phyloP scores from a whole-genome alignment of 805 yeast species.

The Candida caryicola region DNA sequence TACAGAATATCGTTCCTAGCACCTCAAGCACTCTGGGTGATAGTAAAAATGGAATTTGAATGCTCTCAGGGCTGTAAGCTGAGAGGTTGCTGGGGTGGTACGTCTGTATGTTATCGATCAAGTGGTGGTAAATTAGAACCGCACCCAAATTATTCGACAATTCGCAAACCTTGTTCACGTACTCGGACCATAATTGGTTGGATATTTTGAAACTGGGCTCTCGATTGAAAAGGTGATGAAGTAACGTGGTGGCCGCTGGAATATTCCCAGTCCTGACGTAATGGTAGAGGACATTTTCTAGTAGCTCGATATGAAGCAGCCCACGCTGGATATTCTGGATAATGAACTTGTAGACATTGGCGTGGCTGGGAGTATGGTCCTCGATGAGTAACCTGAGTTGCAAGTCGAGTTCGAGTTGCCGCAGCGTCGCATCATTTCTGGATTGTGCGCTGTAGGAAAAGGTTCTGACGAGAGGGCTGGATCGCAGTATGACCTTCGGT shows the following conservation, averaged over 20 bases:
- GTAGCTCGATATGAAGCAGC: constrained; percentile 12
- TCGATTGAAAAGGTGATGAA: constrained; percentile 22
- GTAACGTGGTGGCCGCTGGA: constrained; percentile 23
- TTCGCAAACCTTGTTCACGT: constrained; percentile 23
- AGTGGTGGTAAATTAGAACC: constrained; percentile 32
- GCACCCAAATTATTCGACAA: constrained; percentile 29
- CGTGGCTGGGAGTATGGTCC: neutral
- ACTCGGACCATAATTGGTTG: constrained; percentile 35
- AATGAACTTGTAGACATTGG: constrained; percentile 7
- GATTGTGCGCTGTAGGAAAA: no score
- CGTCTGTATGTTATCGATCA: constrained; percentile 26
- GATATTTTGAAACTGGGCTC: constrained; percentile 20
- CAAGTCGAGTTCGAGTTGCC: neutral
- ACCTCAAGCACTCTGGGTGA: constrained; percentile 23
- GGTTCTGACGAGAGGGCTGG: no score
- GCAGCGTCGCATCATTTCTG: no score
- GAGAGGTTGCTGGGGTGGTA: constrained; percentile 13
- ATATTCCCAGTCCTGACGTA: constrained; percentile 20
- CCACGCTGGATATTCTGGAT: constrained; percentile 3
- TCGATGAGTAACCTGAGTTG: constrained; percentile 2
- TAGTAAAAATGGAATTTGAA: constrained; percentile 31
- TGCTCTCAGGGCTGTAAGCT: constrained; percentile 14
- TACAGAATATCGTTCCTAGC: constrained; percentile 28
- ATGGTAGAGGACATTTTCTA: constrained; percentile 22
- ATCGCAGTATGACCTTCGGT: no score